Conservation (phyloP, 108 stramenopile species). For the Skeletonema marinoi region DNA sequence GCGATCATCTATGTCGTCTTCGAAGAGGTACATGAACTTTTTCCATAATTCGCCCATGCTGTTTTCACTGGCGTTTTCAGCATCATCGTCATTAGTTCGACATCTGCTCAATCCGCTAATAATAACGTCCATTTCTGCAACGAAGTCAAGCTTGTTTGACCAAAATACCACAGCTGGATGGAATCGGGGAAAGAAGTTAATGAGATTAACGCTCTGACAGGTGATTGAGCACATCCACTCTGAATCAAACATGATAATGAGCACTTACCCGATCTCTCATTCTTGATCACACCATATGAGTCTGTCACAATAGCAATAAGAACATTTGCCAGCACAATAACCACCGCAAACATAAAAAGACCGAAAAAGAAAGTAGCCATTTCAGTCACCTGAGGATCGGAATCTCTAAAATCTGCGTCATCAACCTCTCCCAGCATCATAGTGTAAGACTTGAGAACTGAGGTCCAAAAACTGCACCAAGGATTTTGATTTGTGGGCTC, state of each 20-base stretch:
- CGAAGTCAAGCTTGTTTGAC: slow-evolving; percentile 62
- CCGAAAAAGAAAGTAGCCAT: slow-evolving; percentile 34
- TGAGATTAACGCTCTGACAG: neutral
- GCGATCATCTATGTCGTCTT: slow-evolving; percentile 16
- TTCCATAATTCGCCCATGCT: slow-evolving; percentile 37
- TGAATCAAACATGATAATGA: neutral
- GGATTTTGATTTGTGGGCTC: slow-evolving; percentile 45
- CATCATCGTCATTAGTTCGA: neutral
- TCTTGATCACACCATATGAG: slow-evolving; percentile 59
- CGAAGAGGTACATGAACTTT: slow-evolving; percentile 45
- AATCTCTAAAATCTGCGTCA: slow-evolving; percentile 34
- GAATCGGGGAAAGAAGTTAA: neutral
- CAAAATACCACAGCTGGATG: slow-evolving; percentile 59
- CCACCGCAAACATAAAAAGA: slow-evolving; percentile 31
- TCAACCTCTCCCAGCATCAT: slow-evolving; percentile 69
- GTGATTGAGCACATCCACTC: neutral
- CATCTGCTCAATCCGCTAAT: neutral
- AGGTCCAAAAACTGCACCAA: slow-evolving; percentile 62
- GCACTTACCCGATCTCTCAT: slow-evolving; percentile 49
- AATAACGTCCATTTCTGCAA: slow-evolving; percentile 62
- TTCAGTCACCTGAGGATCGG: slow-evolving; percentile 37
- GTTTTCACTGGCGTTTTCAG: slow-evolving; percentile 6
- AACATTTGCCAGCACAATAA: slow-evolving; percentile 67
- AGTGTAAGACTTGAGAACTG: slow-evolving; percentile 45
- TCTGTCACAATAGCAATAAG: slow-evolving; percentile 81